Base-by-base conservation (phyloP, 306 rosid species). In the Ziziphus jujuba region DNA sequence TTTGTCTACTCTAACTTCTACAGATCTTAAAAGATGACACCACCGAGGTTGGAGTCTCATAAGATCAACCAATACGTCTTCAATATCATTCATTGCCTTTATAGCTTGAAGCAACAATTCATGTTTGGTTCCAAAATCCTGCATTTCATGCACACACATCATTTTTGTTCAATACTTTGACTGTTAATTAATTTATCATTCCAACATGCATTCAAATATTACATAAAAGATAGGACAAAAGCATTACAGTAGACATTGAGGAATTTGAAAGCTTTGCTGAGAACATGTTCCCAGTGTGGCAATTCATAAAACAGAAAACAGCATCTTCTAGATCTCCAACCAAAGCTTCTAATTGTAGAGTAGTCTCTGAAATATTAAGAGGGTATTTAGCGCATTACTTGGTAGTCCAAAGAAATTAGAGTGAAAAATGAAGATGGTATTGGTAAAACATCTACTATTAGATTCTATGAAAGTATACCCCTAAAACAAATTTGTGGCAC, bases 311-410 rank as follows among this genome's bases (percentile, higher is more conserved):
- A 70, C 72, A 74, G 68, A 84, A 78, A 60, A 89, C 86, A 72
- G 90, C 84, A 82, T 89, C 96, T 84, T 89, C 96, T 78, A 89
- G 85, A 78, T 89, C 92, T 54, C 96, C 96, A 70, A 86, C 91
- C 67, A 76, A 82, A 74, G 87, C 88, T 80, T 89, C 96, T 78
- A 89, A 84, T 82, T 75, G 85, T 64, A 89, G 56, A 76, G 90
- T 81, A 82, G 78, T 82, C 81, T 82, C 96, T 89, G 92, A 80
- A 79, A 84, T 76, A 71, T 58, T 62, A 77, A 68, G 59, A 78
- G 40, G 47, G 75, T 74, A 77, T 60, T 68, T 77, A 80, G 67
- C 66, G 58, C 62, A 74, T 80, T 59, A 65, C 75, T 53, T 65
- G 67, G 75, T 51, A 68, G 25, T 60, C 9, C 59, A 65, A 23